phyloP scores from a whole-genome alignment of 2,329 filamentous ascomycete species.

The Sporothrix variecibatus region DNA sequence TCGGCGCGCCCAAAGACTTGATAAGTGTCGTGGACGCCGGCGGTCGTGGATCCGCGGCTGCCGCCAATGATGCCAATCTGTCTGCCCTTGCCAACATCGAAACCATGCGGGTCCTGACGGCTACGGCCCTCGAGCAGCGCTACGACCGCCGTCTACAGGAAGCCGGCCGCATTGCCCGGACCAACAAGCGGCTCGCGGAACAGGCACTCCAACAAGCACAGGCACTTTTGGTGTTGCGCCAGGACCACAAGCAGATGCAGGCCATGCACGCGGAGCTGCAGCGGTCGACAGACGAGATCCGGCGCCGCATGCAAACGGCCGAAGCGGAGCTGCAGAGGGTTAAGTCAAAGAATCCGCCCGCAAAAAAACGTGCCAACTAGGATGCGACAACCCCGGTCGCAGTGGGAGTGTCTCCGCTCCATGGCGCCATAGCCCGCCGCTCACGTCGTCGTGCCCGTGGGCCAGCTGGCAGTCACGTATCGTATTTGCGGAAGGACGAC shows the following conservation, averaged over 20 bases:
- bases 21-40: too few species aligned
- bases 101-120: slow-evolving; percentile 30
- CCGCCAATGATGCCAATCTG: slow-evolving; percentile 34
- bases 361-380: background rate
- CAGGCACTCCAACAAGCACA: slow-evolving; percentile 14
- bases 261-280: slow-evolving; percentile 23
- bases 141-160: slow-evolving; percentile 28
- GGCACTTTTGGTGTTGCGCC: slow-evolving; percentile 18
- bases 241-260: slow-evolving; percentile 24
- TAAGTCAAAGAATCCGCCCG: background rate
- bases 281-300: slow-evolving; percentile 23
- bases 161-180: slow-evolving; percentile 19
- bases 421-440: background rate
- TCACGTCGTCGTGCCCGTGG: background rate
- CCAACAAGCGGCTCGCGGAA: slow-evolving; percentile 23
- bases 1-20: slow-evolving; percentile 46
- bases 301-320: background rate
- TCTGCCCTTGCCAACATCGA: background rate
- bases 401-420: background rate
- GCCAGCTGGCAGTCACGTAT: background rate
- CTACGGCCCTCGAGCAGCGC: slow-evolving; percentile 40
- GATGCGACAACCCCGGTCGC: background rate
- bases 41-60: slow-evolving; percentile 47
- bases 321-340: background rate
- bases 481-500: background rate